Percentiles rank a stretch among this genome's conserved stretches.
Conservation (phyloP, 2,329 filamentous ascomycete species). For the Zymoseptoria tritici region DNA sequence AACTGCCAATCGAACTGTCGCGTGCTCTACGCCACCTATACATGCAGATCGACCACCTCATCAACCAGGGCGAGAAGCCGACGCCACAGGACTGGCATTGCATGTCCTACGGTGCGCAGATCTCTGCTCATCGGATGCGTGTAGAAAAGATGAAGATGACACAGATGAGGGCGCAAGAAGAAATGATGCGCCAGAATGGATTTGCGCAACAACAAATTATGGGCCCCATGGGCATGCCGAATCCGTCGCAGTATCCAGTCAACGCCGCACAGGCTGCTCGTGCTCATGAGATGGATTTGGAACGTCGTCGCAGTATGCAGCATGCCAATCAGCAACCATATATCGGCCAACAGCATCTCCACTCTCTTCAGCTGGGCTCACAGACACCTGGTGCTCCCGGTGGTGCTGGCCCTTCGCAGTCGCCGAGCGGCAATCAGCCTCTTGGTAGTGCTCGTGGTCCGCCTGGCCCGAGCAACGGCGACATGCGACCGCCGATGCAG, state of each 20-base stretch:
- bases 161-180: conserved; percentile 15
- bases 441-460: neutral
- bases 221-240: conserved; percentile 16
- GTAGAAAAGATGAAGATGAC: conserved; percentile 20
- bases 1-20: conserved; percentile 19
- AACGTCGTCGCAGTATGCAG: conserved; percentile 16
- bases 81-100: conserved; percentile 20
- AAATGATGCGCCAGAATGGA: conserved; percentile 17
- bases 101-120: conserved; percentile 28
- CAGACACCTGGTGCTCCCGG: conserved; percentile 7
- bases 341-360: conserved; percentile 17
- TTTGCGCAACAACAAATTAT: conserved; percentile 17
- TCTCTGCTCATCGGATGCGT: conserved; percentile 19
- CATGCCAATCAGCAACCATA: conserved; percentile 17
- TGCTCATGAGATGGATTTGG: conserved; percentile 19
- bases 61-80: conserved; percentile 23
- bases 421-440: neutral
- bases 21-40: conserved; percentile 25
- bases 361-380: conserved; percentile 16
- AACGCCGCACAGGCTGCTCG: conserved; percentile 10
- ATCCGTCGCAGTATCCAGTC: conserved; percentile 1
- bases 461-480: neutral
- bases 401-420: conserved; percentile 4
- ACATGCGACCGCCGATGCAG: neutral
- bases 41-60: conserved; percentile 29